Evolutionary conservation across 805 yeast species (phyloP).

Genomic region (Hanseniaspora nectarophila): DNA sequence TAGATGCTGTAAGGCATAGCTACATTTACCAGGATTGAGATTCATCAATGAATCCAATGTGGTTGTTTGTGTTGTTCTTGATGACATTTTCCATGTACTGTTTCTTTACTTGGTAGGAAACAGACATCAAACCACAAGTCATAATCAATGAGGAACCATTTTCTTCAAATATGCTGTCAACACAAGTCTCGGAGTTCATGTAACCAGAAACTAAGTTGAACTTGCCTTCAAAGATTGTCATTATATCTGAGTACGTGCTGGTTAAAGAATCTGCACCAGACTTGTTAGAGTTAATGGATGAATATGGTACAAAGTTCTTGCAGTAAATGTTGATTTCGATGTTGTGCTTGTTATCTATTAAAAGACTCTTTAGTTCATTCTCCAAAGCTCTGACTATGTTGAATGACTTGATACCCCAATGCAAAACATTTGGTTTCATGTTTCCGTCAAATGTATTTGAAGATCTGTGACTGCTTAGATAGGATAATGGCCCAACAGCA

Average conservation of each 20-base stretch:
- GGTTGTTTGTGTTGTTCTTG: slow-evolving; percentile 24
- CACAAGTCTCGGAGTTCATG: not conserved
- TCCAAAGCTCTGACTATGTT: slow-evolving; percentile 4
- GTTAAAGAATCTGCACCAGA: not conserved
- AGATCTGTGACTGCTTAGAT: slow-evolving; percentile 1
- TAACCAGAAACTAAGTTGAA: not conserved
- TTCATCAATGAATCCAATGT: slow-evolving; percentile 48
- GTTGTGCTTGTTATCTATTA: not conserved
- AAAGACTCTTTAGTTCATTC: not conserved
- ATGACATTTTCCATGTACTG: slow-evolving; percentile 29
- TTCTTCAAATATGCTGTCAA: not conserved
- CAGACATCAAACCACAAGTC: slow-evolving; percentile 44
- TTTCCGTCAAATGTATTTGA: not conserved
- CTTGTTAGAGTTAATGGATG: not conserved
- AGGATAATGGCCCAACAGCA: slow-evolving; percentile 10
- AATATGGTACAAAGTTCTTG: not conserved
- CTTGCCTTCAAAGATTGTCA: not conserved
- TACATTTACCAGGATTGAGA: slow-evolving; percentile 42
- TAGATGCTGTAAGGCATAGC: too few species aligned
- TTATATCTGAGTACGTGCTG: not conserved
- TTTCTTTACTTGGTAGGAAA: slow-evolving; percentile 45
- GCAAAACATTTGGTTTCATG: slow-evolving; percentile 4
- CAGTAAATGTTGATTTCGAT: slow-evolving; percentile 1
- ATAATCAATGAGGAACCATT: slow-evolving; percentile 32
- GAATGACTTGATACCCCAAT: slow-evolving; percentile 13